Conservation (phyloP, 768 basidiomycete species). For the Rhodotorula taiwanensis region DNA sequence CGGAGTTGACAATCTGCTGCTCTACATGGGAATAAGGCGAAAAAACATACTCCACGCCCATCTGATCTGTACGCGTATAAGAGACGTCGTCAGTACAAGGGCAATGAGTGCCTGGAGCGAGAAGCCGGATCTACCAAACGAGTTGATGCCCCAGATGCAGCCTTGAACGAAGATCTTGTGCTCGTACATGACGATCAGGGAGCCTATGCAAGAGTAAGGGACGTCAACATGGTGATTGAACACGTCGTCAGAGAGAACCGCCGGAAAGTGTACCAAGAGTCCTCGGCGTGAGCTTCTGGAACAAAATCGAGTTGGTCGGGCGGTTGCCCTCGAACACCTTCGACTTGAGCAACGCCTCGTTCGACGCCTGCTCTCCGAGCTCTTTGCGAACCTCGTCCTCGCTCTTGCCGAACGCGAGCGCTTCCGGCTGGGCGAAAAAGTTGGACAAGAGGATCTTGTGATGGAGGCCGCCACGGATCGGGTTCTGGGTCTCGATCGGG, state of each 20-base stretch:
- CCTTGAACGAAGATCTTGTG: conserved; percentile 99
- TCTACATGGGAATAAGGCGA: too few relatives aligned
- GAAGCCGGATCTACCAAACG: conserved; percentile 61
- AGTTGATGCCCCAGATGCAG: conserved; percentile 97
- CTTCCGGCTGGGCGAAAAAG: conserved; percentile 77
- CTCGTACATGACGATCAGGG: conserved; percentile 85
- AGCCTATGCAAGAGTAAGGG: conserved; percentile 47
- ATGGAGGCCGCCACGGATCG: conserved; percentile 76
- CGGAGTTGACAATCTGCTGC: not conserved
- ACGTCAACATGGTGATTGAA: not conserved
- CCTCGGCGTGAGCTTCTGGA: conserved; percentile 83
- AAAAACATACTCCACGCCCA: conserved; percentile 74
- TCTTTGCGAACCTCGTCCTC: conserved; percentile 70
- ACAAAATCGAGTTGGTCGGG: conserved; percentile 92
- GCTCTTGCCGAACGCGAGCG: conserved; percentile 93
- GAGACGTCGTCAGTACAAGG: not conserved
- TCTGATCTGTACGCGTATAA: conserved; percentile 64
- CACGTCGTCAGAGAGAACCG: conserved; percentile 24
- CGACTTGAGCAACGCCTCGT: conserved; percentile 80
- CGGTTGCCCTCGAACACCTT: conserved; percentile 98
- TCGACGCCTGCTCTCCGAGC: conserved; percentile 51
- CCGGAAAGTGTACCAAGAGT: conserved; percentile 59
- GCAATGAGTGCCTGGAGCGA: too few relatives aligned
- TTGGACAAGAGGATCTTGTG: conserved; percentile 96
- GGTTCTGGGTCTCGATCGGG: conserved; percentile 82